Conservation (phyloP, 352 stramenopile genomes). For the Globisporangium polare region DNA sequence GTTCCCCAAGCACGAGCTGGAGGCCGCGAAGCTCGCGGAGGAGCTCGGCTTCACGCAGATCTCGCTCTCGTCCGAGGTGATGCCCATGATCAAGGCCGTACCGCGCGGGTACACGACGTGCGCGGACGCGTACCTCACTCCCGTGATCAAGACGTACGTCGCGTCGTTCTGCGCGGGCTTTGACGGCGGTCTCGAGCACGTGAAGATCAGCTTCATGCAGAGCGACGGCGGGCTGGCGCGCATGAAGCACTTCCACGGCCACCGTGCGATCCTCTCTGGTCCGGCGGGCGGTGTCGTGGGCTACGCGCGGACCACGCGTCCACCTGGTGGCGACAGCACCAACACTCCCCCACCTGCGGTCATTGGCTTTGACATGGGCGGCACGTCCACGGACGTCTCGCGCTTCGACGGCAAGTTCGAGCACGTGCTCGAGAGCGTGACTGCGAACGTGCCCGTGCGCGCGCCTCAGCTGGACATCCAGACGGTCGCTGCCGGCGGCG, state of each 20-base stretch:
- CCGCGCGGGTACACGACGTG: slow-evolving; percentile 95
- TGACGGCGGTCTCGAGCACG: slow-evolving; percentile 81
- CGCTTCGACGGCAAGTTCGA: slow-evolving; percentile 96
- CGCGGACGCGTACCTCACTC: slow-evolving; percentile 97
- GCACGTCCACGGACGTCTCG: slow-evolving; percentile 97
- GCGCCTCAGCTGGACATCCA: slow-evolving; percentile 98
- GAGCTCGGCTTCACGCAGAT: slow-evolving; percentile 95
- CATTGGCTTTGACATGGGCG: slow-evolving; percentile 99
- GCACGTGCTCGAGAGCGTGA: slow-evolving; percentile 98
- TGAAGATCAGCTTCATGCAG: slow-evolving; percentile 99
- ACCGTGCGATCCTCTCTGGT: slow-evolving; percentile 92
- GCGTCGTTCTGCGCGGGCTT: slow-evolving; percentile 97
- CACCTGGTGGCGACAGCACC: slow-evolving; percentile 25
- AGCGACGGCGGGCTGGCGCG: slow-evolving; percentile 96
- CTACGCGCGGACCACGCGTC: slow-evolving; percentile 93
- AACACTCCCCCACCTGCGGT: slow-evolving; percentile 37
- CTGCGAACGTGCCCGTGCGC: slow-evolving; percentile 97
- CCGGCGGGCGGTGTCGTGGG: slow-evolving; percentile 95
- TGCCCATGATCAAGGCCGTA: slow-evolving; percentile 99
- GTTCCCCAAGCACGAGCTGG: slow-evolving; percentile 92
- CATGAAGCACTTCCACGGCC: slow-evolving; percentile 92
- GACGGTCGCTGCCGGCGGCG: slow-evolving; percentile 97
- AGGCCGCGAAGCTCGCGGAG: slow-evolving; percentile 84
- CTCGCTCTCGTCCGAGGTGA: slow-evolving; percentile 89
- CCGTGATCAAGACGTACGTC: slow-evolving; percentile 97